Evolutionary conservation across 2,329 filamentous ascomycete genomes (phyloP).

Genomic region (Claviceps quebecensis): DNA sequence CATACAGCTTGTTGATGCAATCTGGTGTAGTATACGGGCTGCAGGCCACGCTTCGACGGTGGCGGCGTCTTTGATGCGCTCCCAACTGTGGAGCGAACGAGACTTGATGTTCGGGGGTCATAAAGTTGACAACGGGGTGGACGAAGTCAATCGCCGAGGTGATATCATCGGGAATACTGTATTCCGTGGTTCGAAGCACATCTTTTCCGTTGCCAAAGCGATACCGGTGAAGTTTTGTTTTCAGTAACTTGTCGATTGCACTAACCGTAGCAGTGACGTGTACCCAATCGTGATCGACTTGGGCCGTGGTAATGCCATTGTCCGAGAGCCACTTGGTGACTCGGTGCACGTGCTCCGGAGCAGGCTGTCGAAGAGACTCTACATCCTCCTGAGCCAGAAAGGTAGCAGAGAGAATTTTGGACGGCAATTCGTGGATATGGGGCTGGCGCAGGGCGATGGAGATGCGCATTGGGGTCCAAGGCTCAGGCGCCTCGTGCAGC

Average conservation of each 20-base stretch:
- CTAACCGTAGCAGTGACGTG: constrained; percentile 26
- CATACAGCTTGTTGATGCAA: constrained; percentile 32
- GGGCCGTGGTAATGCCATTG: constrained; percentile 21
- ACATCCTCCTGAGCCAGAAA: constrained; percentile 25
- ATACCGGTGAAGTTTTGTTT: constrained; percentile 27
- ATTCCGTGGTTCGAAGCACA: constrained; percentile 29
- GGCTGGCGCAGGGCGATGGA: constrained; percentile 21
- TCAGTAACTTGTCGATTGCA: constrained; percentile 25
- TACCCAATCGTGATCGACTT: constrained; percentile 26
- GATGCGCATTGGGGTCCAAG: constrained; percentile 14
- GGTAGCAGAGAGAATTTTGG: constrained; percentile 10
- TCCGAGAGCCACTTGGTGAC: constrained; percentile 29
- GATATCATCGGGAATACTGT: constrained; percentile 28
- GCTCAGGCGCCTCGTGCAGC: constrained; percentile 10
- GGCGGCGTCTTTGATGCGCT: not conserved
- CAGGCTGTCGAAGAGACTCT: constrained; percentile 21
- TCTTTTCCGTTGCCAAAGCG: constrained; percentile 22
- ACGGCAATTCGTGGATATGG: constrained; percentile 13
- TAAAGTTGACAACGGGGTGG: constrained; percentile 35
- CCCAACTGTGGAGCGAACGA: constrained; percentile 2
- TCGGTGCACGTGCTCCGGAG: constrained; percentile 17
- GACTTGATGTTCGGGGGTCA: constrained; percentile 24
- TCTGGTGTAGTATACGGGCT: constrained; percentile 19
- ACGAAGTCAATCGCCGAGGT: constrained; percentile 28
- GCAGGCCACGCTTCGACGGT: constrained; percentile 4